A percentile compares a stretch with the other conserved stretches of the same genome.
phyloP scores from a whole-genome alignment of 106 monocot species.

The Xerophyta viscosa region DNA sequence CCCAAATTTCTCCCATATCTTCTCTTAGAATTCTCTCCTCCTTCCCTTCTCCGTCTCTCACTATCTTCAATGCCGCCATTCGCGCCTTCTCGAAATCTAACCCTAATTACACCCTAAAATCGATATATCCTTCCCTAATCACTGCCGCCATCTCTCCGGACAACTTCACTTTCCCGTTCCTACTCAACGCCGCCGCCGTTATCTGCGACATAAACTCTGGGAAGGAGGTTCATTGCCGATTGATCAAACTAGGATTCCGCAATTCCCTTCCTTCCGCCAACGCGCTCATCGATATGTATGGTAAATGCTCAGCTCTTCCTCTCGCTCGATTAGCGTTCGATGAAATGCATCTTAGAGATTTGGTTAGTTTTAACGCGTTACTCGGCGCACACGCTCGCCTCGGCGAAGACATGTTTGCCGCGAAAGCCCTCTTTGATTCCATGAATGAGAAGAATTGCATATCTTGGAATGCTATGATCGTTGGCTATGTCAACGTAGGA shows the following conservation, averaged over 20 bases:
- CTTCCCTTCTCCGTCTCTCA: conserved; percentile 7
- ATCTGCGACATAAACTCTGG: conserved; percentile 7
- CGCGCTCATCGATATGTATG: conserved; percentile 50
- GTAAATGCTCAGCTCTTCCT: conserved; percentile 24
- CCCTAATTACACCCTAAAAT: conserved; percentile 8
- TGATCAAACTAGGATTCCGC: conserved; percentile 15
- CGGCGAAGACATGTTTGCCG: conserved; percentile 19
- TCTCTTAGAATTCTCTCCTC: conserved; percentile 14
- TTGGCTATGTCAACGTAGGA: conserved; percentile 42
- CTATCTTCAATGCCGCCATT: conserved; percentile 2
- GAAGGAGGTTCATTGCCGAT: conserved; percentile 26
- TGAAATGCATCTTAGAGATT: conserved; percentile 21
- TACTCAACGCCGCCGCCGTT: conserved; percentile 35
- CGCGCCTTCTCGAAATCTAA: conserved; percentile 3
- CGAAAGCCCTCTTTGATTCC: conserved; percentile 25
- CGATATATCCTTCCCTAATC: conserved; percentile 26
- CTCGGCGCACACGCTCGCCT: conserved; percentile 36
- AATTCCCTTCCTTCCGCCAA: conserved; percentile 25
- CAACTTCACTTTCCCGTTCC: conserved; percentile 44
- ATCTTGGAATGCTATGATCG: conserved; percentile 46
- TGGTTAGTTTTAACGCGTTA: conserved; percentile 40
- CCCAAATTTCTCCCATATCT: conserved; percentile 8
- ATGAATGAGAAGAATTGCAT: conserved; percentile 30
- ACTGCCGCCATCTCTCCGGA: conserved; percentile 10
- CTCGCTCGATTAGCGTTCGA: conserved; percentile 20